Conservation (phyloP, 768 basidiomycete genomes). For the Punctularia strigosozonata region DNA sequence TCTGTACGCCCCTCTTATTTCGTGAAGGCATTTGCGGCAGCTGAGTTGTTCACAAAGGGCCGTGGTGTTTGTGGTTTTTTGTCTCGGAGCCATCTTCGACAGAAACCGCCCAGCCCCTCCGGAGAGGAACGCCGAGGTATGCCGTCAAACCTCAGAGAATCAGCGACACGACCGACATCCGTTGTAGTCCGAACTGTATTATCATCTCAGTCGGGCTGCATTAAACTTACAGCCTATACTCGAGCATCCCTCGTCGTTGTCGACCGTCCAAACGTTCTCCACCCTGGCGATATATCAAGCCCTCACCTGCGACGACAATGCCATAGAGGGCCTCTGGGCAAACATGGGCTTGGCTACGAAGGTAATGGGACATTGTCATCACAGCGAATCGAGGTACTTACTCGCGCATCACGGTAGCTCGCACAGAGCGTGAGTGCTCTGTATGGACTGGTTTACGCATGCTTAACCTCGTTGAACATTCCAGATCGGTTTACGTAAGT, state of each 20-base stretch:
- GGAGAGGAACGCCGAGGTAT: slow-evolving; percentile 18
- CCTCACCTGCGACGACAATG: slow-evolving; percentile 52
- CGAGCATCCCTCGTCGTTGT: slow-evolving; percentile 59
- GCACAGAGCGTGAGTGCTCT: slow-evolving; percentile 50
- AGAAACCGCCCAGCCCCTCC: slow-evolving; percentile 24
- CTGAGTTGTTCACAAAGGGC: too few species aligned
- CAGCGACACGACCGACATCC: slow-evolving; percentile 5
- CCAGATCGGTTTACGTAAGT: slow-evolving; percentile 61
- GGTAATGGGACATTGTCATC: too few species aligned
- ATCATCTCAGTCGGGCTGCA: slow-evolving; percentile 50
- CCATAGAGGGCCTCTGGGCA: slow-evolving; percentile 59
- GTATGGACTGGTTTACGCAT: not conserved
- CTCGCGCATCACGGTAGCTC: too few species aligned
- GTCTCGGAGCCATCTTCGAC: slow-evolving; percentile 51
- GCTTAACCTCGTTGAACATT: not conserved
- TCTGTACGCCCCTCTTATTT: too few species aligned
- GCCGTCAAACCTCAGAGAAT: slow-evolving; percentile 38
- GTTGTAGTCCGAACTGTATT: slow-evolving; percentile 28
- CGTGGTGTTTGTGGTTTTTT: slow-evolving; percentile 54
- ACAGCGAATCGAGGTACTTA: too few species aligned
- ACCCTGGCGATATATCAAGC: slow-evolving; percentile 67
- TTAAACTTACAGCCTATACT: slow-evolving; percentile 56
- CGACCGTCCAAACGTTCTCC: slow-evolving; percentile 55
- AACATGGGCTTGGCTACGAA: slow-evolving; percentile 55
- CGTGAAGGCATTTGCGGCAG: too few species aligned